Base-by-base conservation (phyloP, 495 filamentous ascomycete genomes). In the Geopyxis carbonaria region DNA sequence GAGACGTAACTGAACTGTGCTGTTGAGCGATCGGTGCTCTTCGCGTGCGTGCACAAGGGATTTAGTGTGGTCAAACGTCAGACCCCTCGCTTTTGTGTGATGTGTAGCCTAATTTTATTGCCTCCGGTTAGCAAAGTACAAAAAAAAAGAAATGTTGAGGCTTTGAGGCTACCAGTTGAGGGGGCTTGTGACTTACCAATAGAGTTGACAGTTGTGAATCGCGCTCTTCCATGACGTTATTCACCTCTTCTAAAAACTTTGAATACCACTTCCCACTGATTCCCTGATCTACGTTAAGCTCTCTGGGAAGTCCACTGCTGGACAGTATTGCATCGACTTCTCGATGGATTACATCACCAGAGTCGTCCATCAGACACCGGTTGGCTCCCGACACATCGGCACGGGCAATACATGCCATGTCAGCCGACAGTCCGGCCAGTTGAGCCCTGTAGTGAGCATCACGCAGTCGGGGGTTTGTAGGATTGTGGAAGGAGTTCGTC, bases 361-460 rank as follows among this genome's bases (percentile, higher is more conserved):
- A 69, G 18, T 71, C 68, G 46, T 80, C 76, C 15, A 83, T 73
- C 4, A 94, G 64, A 18, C 80, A 73, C 15, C 69, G 67, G 34
- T 78, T 67, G 7, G 41, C 44, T 10, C 66, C 62, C 46, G 89
- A 91, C 0, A 79, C 78, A 47, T 92, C 74, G 30, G 87, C 78
- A 47, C 75, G 72, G 48, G 79, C 73, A 51, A 95, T 80, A 6
- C 93, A 70, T 36, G 71, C 79, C 55, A 91, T 84, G 54, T 95
- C 91, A 41, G 78, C 75, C 57, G 94, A 87, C 2, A 94, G 68
- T 33, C 78, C 76, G 43, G 84, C 75, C 4, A 95, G 68, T 57
- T 94, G 83, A 48, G 87, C 78, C 37, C 84, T 78, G 60, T 91
- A 97, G 48, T 85, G 70, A 31, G 66, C 63, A 53, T 93, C 83